These are phyloP conservation scores for Zymoseptoria pseudotritici DNA, from an alignment of 2,329 filamentous ascomycete genomes.

Conservation along the genomic window DNA sequence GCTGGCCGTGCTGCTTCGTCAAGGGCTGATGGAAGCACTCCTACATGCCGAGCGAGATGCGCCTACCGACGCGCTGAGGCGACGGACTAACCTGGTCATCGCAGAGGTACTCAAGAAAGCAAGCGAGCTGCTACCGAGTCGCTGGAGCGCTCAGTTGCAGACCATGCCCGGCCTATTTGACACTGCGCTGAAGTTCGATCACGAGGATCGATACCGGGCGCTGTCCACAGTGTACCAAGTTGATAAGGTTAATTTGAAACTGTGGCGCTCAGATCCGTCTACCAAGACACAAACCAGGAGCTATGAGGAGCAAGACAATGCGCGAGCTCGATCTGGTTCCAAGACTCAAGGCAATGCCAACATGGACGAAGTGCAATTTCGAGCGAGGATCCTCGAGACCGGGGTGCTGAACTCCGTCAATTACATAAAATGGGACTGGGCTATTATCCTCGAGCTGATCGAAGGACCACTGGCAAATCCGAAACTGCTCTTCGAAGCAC, in stretches of 20 bases:
- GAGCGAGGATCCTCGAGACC: slow-evolving; percentile 63
- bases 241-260: slow-evolving; percentile 88
- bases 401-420: slow-evolving; percentile 84
- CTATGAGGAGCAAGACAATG: slow-evolving; percentile 25
- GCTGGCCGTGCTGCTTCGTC: slow-evolving; percentile 74
- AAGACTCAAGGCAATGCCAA: slow-evolving; percentile 52
- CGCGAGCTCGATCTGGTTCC: slow-evolving; percentile 38
- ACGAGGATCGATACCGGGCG: slow-evolving; percentile 68
- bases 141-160: slow-evolving; percentile 78
- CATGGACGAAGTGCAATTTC: slow-evolving; percentile 57
- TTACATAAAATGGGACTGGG: slow-evolving; percentile 96
- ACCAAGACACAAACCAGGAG: slow-evolving; percentile 11
- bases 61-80: slow-evolving; percentile 62
- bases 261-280: slow-evolving; percentile 63
- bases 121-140: slow-evolving; percentile 72
- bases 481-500: slow-evolving; percentile 86
- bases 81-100: slow-evolving; percentile 84
- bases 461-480: slow-evolving; percentile 87
- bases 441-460: slow-evolving; percentile 79
- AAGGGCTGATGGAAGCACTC: slow-evolving; percentile 55
- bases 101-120: slow-evolving; percentile 87
- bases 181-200: slow-evolving; percentile 63
- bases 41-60: slow-evolving; percentile 59
- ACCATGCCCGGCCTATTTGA: slow-evolving; percentile 79
- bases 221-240: slow-evolving; percentile 95